Evolutionary conservation across 345 rosid genomes (phyloP).

Genomic region (Sisymbrium altissimum): DNA sequence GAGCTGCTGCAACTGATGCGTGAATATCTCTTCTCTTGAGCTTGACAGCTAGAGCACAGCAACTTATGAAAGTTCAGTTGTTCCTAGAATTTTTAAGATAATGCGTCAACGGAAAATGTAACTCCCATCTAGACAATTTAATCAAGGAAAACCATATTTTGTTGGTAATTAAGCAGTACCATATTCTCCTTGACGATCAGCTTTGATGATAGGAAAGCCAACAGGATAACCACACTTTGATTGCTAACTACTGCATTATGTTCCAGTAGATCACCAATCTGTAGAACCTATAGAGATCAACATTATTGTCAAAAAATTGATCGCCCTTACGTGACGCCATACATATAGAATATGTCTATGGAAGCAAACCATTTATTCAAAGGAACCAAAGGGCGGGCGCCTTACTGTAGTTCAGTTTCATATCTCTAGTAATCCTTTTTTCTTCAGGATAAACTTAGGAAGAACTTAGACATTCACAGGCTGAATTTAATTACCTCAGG

Average conservation of each 20-base stretch:
- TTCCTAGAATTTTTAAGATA: conserved; percentile 46
- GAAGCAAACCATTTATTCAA: background rate
- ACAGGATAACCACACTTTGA: conserved; percentile 63
- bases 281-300: conserved; percentile 57
- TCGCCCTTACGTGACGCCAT: background rate
- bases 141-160: conserved; percentile 29
- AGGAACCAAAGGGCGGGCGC: background rate
- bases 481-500: conserved; percentile 65
- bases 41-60: conserved; percentile 65
- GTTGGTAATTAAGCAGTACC: conserved; percentile 43
- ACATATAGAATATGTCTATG: background rate
- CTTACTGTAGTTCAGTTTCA: background rate
- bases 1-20: conserved; percentile 28
- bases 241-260: conserved; percentile 66
- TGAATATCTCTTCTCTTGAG: conserved; percentile 52
- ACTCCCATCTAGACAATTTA: conserved; percentile 1
- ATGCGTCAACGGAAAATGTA: background rate
- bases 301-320: background rate
- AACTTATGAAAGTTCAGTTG: conserved; percentile 85
- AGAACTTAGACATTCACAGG: background rate
- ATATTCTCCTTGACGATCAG: conserved; percentile 57
- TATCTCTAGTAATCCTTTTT: background rate
- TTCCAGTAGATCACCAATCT: conserved; percentile 85
- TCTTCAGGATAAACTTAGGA: background rate
- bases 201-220: conserved; percentile 78